phyloP scores from a whole-genome alignment of 495 filamentous ascomycete genomes.

The Hyaloscypha finlandica region DNA sequence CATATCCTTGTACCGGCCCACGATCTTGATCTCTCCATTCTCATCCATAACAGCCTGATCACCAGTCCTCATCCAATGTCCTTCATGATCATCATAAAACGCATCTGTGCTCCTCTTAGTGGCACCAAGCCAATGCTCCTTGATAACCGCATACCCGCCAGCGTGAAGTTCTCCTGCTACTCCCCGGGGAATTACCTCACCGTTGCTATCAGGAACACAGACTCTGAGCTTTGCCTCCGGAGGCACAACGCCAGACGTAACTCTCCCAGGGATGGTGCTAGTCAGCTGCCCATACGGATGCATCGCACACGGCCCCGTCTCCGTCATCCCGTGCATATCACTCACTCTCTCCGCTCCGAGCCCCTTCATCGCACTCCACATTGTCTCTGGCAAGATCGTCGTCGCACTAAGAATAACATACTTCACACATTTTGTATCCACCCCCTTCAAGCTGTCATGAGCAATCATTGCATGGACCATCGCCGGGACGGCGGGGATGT shows the following conservation, averaged over 20 bases:
- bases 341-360: background rate
- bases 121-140: conserved; percentile 34
- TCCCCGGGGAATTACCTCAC: conserved; percentile 30
- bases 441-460: background rate
- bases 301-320: background rate
- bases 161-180: conserved; percentile 46
- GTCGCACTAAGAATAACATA: background rate
- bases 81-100: conserved; percentile 40
- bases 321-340: background rate
- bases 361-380: background rate
- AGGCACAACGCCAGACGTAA: background rate
- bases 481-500: background rate
- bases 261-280: background rate
- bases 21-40: conserved; percentile 39
- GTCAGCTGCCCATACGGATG: background rate
- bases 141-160: conserved; percentile 35
- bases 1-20: conserved; percentile 51
- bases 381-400: background rate
- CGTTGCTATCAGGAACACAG: conserved; percentile 34
- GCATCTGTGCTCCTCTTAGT: conserved; percentile 20
- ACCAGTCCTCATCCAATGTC: conserved; percentile 44
- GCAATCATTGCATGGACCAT: background rate
- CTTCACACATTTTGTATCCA: background rate
- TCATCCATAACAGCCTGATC: conserved; percentile 46
- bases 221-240: conserved; percentile 35